Percentiles rank a stretch among this genome's conserved stretches.
Evolutionary conservation across 371 early-diverging fungal genomes (phyloP).

Genomic region (Saksenaea oblongispora): DNA sequence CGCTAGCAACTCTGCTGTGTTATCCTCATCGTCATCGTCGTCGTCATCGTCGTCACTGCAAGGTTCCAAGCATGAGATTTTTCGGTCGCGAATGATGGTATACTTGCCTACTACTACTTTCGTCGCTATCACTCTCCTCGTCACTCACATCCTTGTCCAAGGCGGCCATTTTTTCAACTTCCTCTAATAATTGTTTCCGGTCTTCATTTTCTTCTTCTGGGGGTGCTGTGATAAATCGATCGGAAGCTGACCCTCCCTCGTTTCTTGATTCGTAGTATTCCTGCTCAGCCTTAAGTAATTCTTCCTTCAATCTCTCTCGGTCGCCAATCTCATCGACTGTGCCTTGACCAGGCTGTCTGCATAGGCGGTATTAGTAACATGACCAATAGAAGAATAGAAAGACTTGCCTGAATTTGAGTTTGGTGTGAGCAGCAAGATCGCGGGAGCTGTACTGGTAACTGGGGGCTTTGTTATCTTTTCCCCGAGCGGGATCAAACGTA

Average conservation of each 20-base stretch:
- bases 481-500: conserved; percentile 84
- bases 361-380: background rate
- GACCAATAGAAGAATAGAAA: background rate
- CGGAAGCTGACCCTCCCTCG: conserved; percentile 24
- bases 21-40: conserved; percentile 89
- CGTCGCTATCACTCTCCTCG: conserved; percentile 54
- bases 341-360: conserved; percentile 81
- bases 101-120: conserved; percentile 24
- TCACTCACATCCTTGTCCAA: conserved; percentile 71
- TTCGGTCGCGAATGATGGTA: background rate
- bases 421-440: conserved; percentile 86
- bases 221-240: conserved; percentile 19
- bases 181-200: conserved; percentile 34
- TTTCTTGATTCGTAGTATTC: conserved; percentile 61
- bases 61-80: background rate
- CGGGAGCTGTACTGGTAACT: conserved; percentile 74
- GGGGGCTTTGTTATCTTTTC: conserved; percentile 76
- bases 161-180: conserved; percentile 46
- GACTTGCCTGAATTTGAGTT: conserved; percentile 78
- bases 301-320: conserved; percentile 64
- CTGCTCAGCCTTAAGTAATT: conserved; percentile 70
- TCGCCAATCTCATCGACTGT: conserved; percentile 66
- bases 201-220: conserved; percentile 36
- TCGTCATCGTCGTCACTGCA: conserved; percentile 44
- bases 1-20: conserved; percentile 85